Evolutionary conservation across 164 flowering plant species (phyloP).

Genomic region (Buxus sempervirens): DNA sequence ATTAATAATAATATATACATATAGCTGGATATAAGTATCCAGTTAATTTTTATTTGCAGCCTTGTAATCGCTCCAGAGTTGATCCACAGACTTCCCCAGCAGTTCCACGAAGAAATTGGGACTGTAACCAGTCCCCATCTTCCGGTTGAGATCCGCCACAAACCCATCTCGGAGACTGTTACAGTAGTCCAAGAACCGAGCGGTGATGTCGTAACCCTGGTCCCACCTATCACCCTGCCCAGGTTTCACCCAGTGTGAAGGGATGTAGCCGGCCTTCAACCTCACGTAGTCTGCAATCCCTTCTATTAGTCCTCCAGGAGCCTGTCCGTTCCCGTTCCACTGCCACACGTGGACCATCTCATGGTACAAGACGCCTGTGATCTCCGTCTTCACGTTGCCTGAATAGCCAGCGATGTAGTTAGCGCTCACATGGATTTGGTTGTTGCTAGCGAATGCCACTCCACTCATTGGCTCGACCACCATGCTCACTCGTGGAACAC

Average conservation of each 20-base stretch:
- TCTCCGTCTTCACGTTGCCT: slow-evolving; percentile 48
- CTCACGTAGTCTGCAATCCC: slow-evolving; percentile 73
- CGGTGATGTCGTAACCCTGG: slow-evolving; percentile 62
- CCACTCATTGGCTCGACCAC: slow-evolving; percentile 42
- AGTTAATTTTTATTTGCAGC: slow-evolving; percentile 34
- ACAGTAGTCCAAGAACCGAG: slow-evolving; percentile 62
- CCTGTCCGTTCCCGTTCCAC: slow-evolving; percentile 50
- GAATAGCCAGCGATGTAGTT: slow-evolving; percentile 32
- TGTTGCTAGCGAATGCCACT: slow-evolving; percentile 41
- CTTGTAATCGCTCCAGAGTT: slow-evolving; percentile 71
- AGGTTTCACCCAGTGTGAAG: slow-evolving; percentile 54
- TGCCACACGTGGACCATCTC: slow-evolving; percentile 71
- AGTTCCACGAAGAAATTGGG: slow-evolving; percentile 43
- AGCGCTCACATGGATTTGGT: slow-evolving; percentile 46
- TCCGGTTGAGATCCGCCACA: slow-evolving; percentile 56
- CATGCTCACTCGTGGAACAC: slow-evolving; percentile 29
- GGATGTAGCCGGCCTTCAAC: slow-evolving; percentile 49
- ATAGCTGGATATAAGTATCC: no score
- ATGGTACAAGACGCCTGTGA: slow-evolving; percentile 58
- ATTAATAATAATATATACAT: no score
- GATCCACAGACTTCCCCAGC: slow-evolving; percentile 57
- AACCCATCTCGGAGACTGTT: slow-evolving; percentile 47
- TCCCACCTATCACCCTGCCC: slow-evolving; percentile 62
- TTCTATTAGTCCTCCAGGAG: slow-evolving; percentile 57
- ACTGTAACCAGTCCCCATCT: slow-evolving; percentile 51